Evolutionary conservation across 1,284 basidiomycete species (phyloP), one percentile per base, ranked within the genome.

Genomic region (Ceratobasidium theobromae): DNA sequence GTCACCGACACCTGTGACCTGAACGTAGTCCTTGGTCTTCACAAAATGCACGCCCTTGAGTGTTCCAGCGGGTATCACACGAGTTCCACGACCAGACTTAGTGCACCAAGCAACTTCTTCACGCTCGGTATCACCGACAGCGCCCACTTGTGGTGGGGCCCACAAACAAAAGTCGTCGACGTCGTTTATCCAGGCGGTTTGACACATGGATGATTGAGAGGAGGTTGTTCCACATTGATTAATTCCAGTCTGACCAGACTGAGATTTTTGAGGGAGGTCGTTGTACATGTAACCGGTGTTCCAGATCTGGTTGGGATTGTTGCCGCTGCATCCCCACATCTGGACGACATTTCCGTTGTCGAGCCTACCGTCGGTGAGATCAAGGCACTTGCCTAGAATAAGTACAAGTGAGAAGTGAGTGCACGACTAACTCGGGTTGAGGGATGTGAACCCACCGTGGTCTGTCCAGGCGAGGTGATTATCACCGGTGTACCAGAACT

Each of bases 1-100:
- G 33, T 76, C 73, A 25, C 73, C 72, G 14, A 40, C n/a, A 28
- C 69, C 69, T 9, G 65, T 70, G 32, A 67, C 53, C 51, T 67
- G 28, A n/a, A 73, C 71, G 58, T 65, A 75, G 55, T 71, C 73
- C 30, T 71, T 82, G 4, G 91, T 84, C 73, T 83, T 79, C 67
- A 85, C 78, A 70, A 85, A 86, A 74, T 90, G 89, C n/a, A 86
- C 90, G 60, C 86, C 85, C 18, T 77, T 79, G 73, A 93, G 84
- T 16, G 88, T 78, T 21, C 88, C 90, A 67, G 86, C 81, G 21
- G 91, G 91, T 70, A 94, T 91, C 68, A 91, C 75, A 48, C 87
- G 85, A 3, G 86, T 85, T 23, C 87, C 88, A 65, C 84, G 83
- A 38, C 84, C 84, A 67, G 68, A 79, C 78, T 86, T 82, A 33